Base-by-base conservation (phyloP, 768 basidiomycete genomes). In the Termitomyces sp. region DNA sequence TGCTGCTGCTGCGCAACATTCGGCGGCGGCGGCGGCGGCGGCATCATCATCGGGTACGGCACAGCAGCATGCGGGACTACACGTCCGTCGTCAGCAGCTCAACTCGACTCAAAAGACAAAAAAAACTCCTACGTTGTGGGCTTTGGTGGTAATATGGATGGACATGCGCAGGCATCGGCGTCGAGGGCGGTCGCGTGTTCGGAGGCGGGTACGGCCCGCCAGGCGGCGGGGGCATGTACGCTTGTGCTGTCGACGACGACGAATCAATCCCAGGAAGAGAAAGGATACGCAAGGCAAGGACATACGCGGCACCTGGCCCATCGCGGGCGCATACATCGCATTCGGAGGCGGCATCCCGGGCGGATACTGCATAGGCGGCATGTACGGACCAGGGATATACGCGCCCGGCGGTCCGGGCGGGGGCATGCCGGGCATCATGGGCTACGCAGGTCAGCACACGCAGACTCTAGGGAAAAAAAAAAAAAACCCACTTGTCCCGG, bases 21-120 rank as follows among this genome's bases (percentile, higher is more conserved):
- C 23, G 17, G 9, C 14, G 37, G 37, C 28, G 30, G 10, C 17
- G 86, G 84, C 7, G 86, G 86, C 54, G 87, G 88, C 54, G 85
- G 87, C 87, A 91, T 91, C 89, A 93, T 93, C 87, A 91, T 89
- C n/a, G 81, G 86, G 69, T 93, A 94, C 47, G 89, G 87, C 61
- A 89, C 83, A 35, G 91, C 83, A 35, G 91, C 89, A 64, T 92
- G 91, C 71, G 86, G 85, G 68, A 93, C 91, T 94, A 70, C 66
- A 61, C 67, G 5, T 35, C 9, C 9, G 10, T 2, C 35, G 35
- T 35, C 12, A 35, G 5, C 63, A 49, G 10, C 8, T 8, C 23
- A 23, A 2, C 31, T 52, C 61, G 69, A 54, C 62, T 50, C 49
- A 64, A 48, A 53, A 55, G 11, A 1, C 0, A 23, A 43, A 59